Evolutionary conservation across 2,329 filamentous ascomycete genomes (phyloP).

Genomic region (Fusarium burgessii): DNA sequence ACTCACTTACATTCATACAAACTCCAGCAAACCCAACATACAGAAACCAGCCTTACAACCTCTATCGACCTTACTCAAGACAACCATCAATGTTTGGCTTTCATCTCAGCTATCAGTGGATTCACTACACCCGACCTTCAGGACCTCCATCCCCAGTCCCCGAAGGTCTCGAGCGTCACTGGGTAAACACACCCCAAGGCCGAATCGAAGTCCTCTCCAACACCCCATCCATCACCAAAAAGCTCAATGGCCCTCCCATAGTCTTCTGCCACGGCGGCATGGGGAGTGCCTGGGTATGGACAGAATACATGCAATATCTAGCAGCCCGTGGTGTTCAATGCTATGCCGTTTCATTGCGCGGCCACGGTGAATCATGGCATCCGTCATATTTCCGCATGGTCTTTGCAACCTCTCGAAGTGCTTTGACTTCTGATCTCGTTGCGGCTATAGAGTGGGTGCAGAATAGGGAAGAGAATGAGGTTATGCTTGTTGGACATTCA

Average conservation of each 20-base stretch:
- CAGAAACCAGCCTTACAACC: background rate
- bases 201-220: slow-evolving; percentile 63
- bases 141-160: slow-evolving; percentile 47
- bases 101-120: slow-evolving; percentile 45
- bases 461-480: slow-evolving; percentile 43
- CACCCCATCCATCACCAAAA: slow-evolving; percentile 42
- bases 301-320: slow-evolving; percentile 63
- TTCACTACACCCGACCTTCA: slow-evolving; percentile 42
- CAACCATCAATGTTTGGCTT: slow-evolving; percentile 42
- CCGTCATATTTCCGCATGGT: slow-evolving; percentile 62
- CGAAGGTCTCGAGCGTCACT: slow-evolving; percentile 56
- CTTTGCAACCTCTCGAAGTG: slow-evolving; percentile 57
- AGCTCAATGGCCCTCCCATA: slow-evolving; percentile 50
- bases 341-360: slow-evolving; percentile 65
- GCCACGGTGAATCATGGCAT: slow-evolving; percentile 65
- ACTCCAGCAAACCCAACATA: background rate
- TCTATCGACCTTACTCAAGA: background rate
- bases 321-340: slow-evolving; percentile 58
- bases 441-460: slow-evolving; percentile 56
- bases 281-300: slow-evolving; percentile 65
- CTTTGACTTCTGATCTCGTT: slow-evolving; percentile 59
- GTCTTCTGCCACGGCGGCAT: slow-evolving; percentile 68
- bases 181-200: slow-evolving; percentile 58
- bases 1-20: background rate
- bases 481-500: slow-evolving; percentile 64